Base-by-base conservation (phyloP, 2,329 filamentous ascomycete genomes). In the Fusarium kyushuense region DNA sequence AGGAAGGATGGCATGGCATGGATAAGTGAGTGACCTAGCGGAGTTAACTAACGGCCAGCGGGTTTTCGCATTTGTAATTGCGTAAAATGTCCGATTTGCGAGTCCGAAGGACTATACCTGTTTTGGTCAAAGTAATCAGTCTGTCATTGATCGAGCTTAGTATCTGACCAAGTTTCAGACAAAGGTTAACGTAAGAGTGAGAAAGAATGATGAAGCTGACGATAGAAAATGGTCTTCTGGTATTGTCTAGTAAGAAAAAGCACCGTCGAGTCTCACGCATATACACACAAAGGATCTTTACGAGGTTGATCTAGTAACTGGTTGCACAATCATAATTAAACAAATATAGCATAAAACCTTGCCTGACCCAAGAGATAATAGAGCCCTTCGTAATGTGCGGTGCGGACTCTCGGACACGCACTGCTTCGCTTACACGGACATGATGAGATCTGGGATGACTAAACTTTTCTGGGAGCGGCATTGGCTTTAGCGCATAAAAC, bases 31-130 rank as follows among this genome's bases (percentile, higher is more conserved):
- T 36, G 46, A 49, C 61, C 54, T 54, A 63, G 54, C 58, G 67
- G 66, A 70, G 66, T 69, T 69, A 69, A 63, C 52, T 30, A 65
- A 59, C 65, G 66, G 61, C 43, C 45, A 54, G 41, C 63, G 63
- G 67, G 45, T 70, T 70, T 70, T 70, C 67, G 67, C 58, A 70
- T 70, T 52, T 59, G 54, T 45, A 33, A 54, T 58, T 52, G 67
- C 67, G 67, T 67, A 70, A 70, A 70, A 67, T 64, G 65, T 69
- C 66, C 66, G 66, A 69, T 69, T 69, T 69, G 66, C 65, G 62
- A 67, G 32, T 32, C 16, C 42, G n/a, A n/a, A 36, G 35, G 41
- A 42, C 66, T 63, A 70, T 55, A 13, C 66, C 53, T 58, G 17
- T 55, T 69, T 52, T 14, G 46, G 61, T 33, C 27, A 54, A 41